Evolutionary conservation across 108 stramenopile species (phyloP).

Genomic region (Stephanodiscus minutulus): DNA sequence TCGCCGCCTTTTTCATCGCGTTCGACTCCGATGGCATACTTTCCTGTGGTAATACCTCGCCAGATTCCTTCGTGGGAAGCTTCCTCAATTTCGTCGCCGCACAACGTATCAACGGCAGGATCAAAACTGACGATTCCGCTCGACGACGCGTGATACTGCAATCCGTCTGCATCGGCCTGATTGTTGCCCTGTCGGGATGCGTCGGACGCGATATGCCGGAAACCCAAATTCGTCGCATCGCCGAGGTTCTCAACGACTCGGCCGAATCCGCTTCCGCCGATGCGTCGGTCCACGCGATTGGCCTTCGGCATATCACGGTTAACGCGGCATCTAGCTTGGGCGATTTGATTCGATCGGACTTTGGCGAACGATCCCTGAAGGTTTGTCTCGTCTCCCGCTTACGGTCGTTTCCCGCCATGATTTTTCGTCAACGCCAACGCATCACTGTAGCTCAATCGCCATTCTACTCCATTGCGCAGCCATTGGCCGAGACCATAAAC

Average conservation of each 20-base stretch:
- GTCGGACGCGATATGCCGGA: constrained; percentile 15
- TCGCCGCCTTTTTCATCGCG: constrained; percentile 5
- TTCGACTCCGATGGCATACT: constrained; percentile 7
- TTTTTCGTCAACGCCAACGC: not conserved
- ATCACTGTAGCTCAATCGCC: not conserved
- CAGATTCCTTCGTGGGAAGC: constrained; percentile 12
- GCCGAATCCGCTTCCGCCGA: constrained; percentile 3
- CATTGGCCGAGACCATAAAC: constrained; percentile 24
- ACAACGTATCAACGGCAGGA: not conserved
- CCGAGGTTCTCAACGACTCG: constrained; percentile 7
- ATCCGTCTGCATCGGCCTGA: constrained; percentile 16
- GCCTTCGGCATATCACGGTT: constrained; percentile 16
- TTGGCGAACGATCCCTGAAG: constrained; percentile 17
- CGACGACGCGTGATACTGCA: not conserved
- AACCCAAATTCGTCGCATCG: constrained; percentile 16
- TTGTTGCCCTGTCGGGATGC: constrained; percentile 4
- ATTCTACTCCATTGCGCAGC: constrained; percentile 2
- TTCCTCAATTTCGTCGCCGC: constrained; percentile 9
- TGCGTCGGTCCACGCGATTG: constrained; percentile 2
- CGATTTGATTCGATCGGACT: constrained; percentile 11
- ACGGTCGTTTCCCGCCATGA: not conserved
- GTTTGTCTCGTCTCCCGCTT: not conserved
- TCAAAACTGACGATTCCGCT: not conserved
- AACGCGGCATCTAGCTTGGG: constrained; percentile 19
- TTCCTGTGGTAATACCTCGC: not conserved